Base-by-base conservation (phyloP, 306 rosid species). In the Hippophae rhamnoides region DNA sequence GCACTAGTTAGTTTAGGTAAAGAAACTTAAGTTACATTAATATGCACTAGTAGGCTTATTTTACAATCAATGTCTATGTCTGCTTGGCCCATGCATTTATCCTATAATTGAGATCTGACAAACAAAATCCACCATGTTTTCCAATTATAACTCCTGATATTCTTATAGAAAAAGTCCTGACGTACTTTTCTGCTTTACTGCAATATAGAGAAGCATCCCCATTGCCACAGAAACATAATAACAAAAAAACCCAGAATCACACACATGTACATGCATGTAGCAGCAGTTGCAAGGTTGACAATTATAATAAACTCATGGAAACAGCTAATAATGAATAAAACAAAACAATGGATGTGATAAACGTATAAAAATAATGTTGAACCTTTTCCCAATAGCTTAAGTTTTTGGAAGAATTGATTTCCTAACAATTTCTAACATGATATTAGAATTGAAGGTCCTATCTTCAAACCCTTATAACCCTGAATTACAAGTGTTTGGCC, bases 141-240 rank as follows among this genome's bases (percentile, higher is more conserved):
- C 47, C 18, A 54, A 43, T 55, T 43, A 26, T 12, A 64, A 45
- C 60, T 11, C 38, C 38, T 31, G 38, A 31, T 31, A 31, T 31
- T 31, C 38, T 31, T 31, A 31, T 31, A 31, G 5, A 31, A 31
- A 31, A 13, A 9, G 60, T 54, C 54, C 26, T 5, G 43, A 25
- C 52, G 44, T 54, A 25, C 23, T 18, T 18, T 18, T 18, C 23
- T 8, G 31, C 45, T 3, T 12, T 43, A 52, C 52, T 13, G 55
- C 56, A 46, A 47, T n/a, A 54, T 46, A 47, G 11, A 31, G 62
- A 40, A 31, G 62, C 69, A 55, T 55, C 47, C 49, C 54, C n/a
- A 54, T 42, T 27, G 61, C 61, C n/a, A 65, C 56, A 65, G 10
- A 55, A 46, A 18, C 31, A 45, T 40, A 3, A 8, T 0, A 14